Percentiles rank a stretch among this genome's conserved stretches.
Evolutionary conservation across 2,329 filamentous ascomycete species (phyloP).

Genomic region (Capronia americana): DNA sequence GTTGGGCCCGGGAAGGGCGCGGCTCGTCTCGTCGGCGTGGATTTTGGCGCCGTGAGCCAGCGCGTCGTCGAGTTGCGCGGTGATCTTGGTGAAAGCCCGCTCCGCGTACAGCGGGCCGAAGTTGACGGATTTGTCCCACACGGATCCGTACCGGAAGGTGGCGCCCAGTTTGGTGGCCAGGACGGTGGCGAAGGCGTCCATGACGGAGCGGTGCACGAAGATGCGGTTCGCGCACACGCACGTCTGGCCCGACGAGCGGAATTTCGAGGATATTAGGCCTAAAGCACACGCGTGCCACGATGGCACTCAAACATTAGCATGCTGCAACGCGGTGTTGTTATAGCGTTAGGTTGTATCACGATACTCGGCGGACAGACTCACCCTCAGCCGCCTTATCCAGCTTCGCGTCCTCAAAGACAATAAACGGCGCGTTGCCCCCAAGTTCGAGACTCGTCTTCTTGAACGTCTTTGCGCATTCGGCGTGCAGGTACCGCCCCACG

Average conservation of each 20-base stretch:
- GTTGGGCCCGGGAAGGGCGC: no score
- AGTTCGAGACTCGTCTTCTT: slow-evolving; percentile 55
- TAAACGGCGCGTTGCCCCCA: slow-evolving; percentile 51
- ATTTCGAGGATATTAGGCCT: slow-evolving; percentile 33
- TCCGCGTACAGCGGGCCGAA: slow-evolving; percentile 85
- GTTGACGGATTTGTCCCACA: slow-evolving; percentile 74
- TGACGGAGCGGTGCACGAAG: slow-evolving; percentile 81
- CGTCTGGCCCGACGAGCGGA: slow-evolving; percentile 74
- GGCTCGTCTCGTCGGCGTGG: slow-evolving; percentile 53
- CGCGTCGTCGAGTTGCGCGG: slow-evolving; percentile 47
- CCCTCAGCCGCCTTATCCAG: slow-evolving; percentile 42
- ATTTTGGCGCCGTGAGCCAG: not conserved
- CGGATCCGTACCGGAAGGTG: slow-evolving; percentile 76
- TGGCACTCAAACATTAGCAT: not conserved
- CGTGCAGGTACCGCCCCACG: slow-evolving; percentile 53
- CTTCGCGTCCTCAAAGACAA: slow-evolving; percentile 51
- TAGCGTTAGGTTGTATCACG: not conserved
- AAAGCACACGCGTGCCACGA: not conserved
- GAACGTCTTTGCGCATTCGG: slow-evolving; percentile 43
- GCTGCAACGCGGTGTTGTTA: not conserved
- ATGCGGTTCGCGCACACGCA: slow-evolving; percentile 90
- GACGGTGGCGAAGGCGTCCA: slow-evolving; percentile 81
- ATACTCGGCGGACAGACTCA: not conserved
- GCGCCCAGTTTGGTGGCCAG: slow-evolving; percentile 60
- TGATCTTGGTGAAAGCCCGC: slow-evolving; percentile 74